A percentile compares a stretch with the other conserved stretches of the same genome.
These are phyloP conservation scores for Pyrenophora tritici-repentis DNA, from an alignment of 2,329 filamentous ascomycete genomes.

Conservation along the genomic window DNA sequence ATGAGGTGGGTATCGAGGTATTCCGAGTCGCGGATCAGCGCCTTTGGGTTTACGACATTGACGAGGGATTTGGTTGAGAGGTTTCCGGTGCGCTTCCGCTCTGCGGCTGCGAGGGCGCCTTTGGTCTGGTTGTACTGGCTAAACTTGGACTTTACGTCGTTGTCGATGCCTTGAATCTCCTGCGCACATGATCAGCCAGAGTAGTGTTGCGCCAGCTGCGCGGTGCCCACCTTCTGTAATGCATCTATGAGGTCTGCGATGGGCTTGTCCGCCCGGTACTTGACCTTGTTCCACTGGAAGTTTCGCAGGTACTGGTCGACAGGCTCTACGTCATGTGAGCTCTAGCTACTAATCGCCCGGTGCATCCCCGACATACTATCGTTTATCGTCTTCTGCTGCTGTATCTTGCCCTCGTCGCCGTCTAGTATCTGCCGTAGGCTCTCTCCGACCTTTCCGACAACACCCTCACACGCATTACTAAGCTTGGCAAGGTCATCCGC, in stretches of 20 bases:
- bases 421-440: constrained; percentile 82
- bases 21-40: constrained; percentile 84
- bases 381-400: constrained; percentile 89
- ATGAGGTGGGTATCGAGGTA: constrained; percentile 96
- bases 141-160: constrained; percentile 93
- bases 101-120: constrained; percentile 77
- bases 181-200: constrained; percentile 43
- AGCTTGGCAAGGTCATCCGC: constrained; percentile 94
- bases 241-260: constrained; percentile 84
- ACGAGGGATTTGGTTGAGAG: constrained; percentile 91
- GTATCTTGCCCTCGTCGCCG: constrained; percentile 79
- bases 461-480: constrained; percentile 75
- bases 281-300: constrained; percentile 97
- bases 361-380: constrained; percentile 64
- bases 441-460: constrained; percentile 87
- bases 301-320: constrained; percentile 88
- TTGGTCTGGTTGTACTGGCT: constrained; percentile 93
- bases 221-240: constrained; percentile 73
- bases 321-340: constrained; percentile 67
- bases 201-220: background rate
- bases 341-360: background rate
- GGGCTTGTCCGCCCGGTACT: constrained; percentile 91
- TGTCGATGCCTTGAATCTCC: constrained; percentile 91
- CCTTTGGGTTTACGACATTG: constrained; percentile 77
- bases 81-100: constrained; percentile 91